Base-by-base conservation (phyloP, 176 grass and related monocot genomes). In the Oryza meridionalis region DNA sequence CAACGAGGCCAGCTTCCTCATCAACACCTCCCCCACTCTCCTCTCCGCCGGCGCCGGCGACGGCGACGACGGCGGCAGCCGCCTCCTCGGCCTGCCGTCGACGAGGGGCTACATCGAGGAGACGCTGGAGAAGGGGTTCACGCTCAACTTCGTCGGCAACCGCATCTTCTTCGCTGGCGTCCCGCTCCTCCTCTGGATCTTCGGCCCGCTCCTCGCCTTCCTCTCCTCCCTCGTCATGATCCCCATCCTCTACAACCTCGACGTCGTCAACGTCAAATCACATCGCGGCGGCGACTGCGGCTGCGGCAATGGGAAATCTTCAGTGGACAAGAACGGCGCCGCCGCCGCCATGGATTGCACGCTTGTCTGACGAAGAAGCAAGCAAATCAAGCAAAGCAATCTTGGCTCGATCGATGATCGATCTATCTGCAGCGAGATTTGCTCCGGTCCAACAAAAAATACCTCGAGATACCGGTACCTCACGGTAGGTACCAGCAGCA, bases 1-100 rank as follows among this genome's bases (percentile, higher is more conserved):
- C 81, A 89, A 90, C 93, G 91, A 99, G 63, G 93, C 87, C 47
- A 95, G 78, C 81, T 98, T 98, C 86, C 96, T 98, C 87, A 81
- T 98, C 89, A 96, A 95, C 91, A 76, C 88, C 78, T 73, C 82
- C 16, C 4, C 15, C 12, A 33, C 29, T 47, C 25, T 33, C 21
- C 3, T 71, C 29, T 11, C 9, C 64, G 27, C 6, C 27, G 76
- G 25, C 27, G 77, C 8, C 12, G 40, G 9, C 12, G 65, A 1
- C 29, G 69, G 42, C 2, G 42, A 11, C 37, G 32, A 26, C 24
- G 55, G 61, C 22, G 62, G 1, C 17, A 21, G 3, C 49, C 46
- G 4, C 40, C 21, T 1, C 35, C 53, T 27, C 76, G 79, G 61
- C 84, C 10, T 81, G 77, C 53, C 77, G 62, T 68, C 19, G 14